phyloP scores from a whole-genome alignment of 1,284 basidiomycete genomes.

The Papiliotrema laurentii region DNA sequence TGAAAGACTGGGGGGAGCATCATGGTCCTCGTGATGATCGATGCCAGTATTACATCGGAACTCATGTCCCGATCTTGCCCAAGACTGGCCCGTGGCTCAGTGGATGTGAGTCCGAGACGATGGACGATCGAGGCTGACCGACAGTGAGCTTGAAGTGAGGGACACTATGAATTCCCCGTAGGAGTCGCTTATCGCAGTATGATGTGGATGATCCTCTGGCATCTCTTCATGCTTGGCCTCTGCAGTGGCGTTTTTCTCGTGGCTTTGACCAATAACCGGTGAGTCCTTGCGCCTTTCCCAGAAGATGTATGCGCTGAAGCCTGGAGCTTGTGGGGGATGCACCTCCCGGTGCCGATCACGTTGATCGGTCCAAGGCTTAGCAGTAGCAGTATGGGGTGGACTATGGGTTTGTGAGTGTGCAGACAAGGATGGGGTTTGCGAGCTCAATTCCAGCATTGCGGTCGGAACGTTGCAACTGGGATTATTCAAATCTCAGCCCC shows the following conservation, averaged over 20 bases:
- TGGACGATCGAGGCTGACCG: neutral
- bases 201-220: conserved; percentile 25
- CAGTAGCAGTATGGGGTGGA: conserved; percentile 28
- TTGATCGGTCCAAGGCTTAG: conserved; percentile 29
- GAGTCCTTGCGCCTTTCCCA: conserved; percentile 2
- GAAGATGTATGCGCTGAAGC: neutral
- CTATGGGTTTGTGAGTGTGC: conserved; percentile 27
- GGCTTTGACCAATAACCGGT: conserved; percentile 28
- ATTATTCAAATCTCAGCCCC: conserved; percentile 12
- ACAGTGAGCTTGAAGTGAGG: no score
- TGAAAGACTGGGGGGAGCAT: conserved; percentile 11
- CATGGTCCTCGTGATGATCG: conserved; percentile 12
- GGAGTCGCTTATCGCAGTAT: no score
- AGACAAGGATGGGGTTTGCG: neutral
- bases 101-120: conserved; percentile 11
- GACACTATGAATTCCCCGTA: no score
- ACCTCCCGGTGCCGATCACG: conserved; percentile 24
- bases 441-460: conserved; percentile 11
- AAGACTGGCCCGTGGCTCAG: conserved; percentile 1
- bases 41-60: conserved; percentile 27
- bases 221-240: conserved; percentile 23
- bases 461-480: conserved; percentile 25
- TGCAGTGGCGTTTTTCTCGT: conserved; percentile 26
- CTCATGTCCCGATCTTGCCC: conserved; percentile 17
- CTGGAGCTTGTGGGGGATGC: conserved; percentile 33